These are phyloP conservation scores for Medicago lupulina DNA, from an alignment of 306 rosid genomes.

Conservation along the genomic window DNA sequence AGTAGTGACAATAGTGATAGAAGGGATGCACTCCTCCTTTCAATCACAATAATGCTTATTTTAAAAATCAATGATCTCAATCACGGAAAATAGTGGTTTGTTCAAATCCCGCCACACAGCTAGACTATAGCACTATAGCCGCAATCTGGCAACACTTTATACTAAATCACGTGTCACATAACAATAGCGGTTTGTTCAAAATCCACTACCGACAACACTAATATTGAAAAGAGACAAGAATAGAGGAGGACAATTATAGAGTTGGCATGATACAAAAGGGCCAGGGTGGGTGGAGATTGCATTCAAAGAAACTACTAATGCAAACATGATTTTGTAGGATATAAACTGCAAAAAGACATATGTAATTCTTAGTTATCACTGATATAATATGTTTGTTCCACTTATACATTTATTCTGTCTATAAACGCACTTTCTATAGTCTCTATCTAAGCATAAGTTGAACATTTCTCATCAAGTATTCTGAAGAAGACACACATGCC, in stretches of 20 bases:
- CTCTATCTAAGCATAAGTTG: not conserved
- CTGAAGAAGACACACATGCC: not conserved
- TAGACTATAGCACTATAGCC: too few species aligned
- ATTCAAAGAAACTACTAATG: too few species aligned
- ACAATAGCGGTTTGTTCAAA: too few species aligned
- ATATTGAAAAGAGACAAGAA: not conserved
- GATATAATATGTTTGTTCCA: not conserved
- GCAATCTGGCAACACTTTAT: too few species aligned
- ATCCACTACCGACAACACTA: too few species aligned
- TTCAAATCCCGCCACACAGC: too few species aligned
- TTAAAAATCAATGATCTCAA: too few species aligned
- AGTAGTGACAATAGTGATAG: too few species aligned
- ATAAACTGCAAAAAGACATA: not conserved
- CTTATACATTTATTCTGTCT: constrained; percentile 2
- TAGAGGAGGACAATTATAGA: not conserved
- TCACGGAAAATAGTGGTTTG: too few species aligned
- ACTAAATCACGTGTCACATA: too few species aligned
- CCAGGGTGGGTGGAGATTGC: too few species aligned
- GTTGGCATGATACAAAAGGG: not conserved
- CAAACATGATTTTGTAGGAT: not conserved
- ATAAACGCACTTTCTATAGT: not conserved
- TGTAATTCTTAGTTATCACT: not conserved
- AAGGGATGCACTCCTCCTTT: too few species aligned
- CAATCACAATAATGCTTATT: not conserved
- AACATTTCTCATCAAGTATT: not conserved